Conservation (phyloP, 768 basidiomycete species). For the Suillus tomentosus region DNA sequence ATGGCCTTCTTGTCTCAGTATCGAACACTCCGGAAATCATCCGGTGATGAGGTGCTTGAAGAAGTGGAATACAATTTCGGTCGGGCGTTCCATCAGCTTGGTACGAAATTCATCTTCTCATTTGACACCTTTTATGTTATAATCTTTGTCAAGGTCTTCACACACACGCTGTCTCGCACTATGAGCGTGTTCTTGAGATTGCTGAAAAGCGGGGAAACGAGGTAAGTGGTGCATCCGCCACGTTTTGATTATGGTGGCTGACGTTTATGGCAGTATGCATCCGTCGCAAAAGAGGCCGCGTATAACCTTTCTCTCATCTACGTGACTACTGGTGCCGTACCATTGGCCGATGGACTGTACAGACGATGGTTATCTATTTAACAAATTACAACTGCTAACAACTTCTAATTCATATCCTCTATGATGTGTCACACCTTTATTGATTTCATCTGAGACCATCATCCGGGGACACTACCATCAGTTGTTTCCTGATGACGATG, state of each 20-base stretch:
- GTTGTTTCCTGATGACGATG: not conserved
- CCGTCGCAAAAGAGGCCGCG: conserved; percentile 74
- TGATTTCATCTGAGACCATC: conserved; percentile 6
- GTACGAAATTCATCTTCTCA: conserved; percentile 41
- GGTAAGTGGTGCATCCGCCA: conserved; percentile 30
- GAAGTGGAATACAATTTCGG: conserved; percentile 96
- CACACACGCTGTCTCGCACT: conserved; percentile 82
- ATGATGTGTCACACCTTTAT: conserved; percentile 6
- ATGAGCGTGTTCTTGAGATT: conserved; percentile 70
- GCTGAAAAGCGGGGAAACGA: conserved; percentile 44
- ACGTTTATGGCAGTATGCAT: conserved; percentile 41
- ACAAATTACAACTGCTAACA: conserved; percentile 15
- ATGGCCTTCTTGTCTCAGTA: conserved; percentile 87
- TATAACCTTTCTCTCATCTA: conserved; percentile 88
- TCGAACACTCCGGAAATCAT: conserved; percentile 56
- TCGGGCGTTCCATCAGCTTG: conserved; percentile 89
- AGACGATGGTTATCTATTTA: conserved; percentile 82
- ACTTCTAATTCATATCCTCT: not conserved
- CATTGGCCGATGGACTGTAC: conserved; percentile 70
- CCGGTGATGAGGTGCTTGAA: conserved; percentile 42
- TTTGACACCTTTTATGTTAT: not conserved
- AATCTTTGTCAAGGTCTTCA: conserved; percentile 58
- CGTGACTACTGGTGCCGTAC: conserved; percentile 72
- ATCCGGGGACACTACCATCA: not conserved
- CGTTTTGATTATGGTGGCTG: conserved; percentile 11